Base-by-base conservation (phyloP, 176 grass and related monocot genomes). In the Miscanthus lutarioriparius region DNA sequence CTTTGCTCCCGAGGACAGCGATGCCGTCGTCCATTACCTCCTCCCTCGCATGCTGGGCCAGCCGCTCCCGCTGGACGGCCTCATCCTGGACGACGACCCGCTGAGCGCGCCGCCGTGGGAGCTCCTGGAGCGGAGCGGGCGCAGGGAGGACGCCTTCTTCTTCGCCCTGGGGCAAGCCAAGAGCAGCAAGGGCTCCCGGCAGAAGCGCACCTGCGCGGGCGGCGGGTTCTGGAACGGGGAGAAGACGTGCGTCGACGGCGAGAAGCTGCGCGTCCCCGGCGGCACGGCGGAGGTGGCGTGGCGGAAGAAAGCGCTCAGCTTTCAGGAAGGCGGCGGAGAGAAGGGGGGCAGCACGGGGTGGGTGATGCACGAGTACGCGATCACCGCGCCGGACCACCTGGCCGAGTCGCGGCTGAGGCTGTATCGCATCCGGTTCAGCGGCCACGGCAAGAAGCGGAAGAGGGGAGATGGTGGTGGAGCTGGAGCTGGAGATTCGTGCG, bases 341-440 rank as follows among this genome's bases (percentile, higher is more conserved):
- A 70, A 70, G 23, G 44, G 44, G 13, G 70, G 70, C 4, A 73
- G 70, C 70, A 17, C 41, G 70, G 70, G 70, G 6, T 72, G 70
- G 70, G 70, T 72, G 40, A 72, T 72, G 70, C 70, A 72, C 40
- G 70, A 48, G 70, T 73, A 73, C 70, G 70, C 41, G 3, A 40
- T 73, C 41, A 73, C 41, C 23, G 23, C 25, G 0, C 41, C 70
- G 23, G 70, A 47, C 41, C 7, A 73, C 27, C 41, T 73, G n/a
- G 70, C 70, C 41, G 41, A 8, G 70, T 73, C 70, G 41, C 70
- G 14, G 12, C 70, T 72, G 39, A 44, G 39, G 12, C 6, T 72
- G 22, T 72, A 16, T 2, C 70, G 41, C 70, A 45, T 72, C 70
- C 70, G 70, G 6, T 25, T 6, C n/a, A 45, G n/a, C 70, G 43